Evolutionary conservation across 305 asterid genomes (phyloP), one percentile per base, ranked within the genome.

Genomic region (Rubia occidens): DNA sequence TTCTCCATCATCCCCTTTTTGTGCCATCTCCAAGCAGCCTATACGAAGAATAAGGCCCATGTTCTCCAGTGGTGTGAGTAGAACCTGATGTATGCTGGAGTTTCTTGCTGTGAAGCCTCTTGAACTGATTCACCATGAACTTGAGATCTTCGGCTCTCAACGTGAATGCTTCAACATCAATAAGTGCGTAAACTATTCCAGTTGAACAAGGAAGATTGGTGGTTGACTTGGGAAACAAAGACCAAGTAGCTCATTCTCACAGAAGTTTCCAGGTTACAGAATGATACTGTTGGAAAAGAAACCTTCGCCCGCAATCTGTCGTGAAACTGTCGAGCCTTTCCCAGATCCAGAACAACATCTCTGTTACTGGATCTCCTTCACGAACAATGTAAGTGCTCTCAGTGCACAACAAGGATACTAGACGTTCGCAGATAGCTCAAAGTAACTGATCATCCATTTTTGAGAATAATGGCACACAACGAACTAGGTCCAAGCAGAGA

Each of bases 171-270:
- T 92, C 98, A 6, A 89, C 98, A 73, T 89, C 96, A 11, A 76
- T 84, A 6, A 90, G 91, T 5, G 98, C 86, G 75, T 81, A 81
- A 59, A 92, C 96, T 8, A 96, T 92, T 53, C 96, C 82, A 6
- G 98, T 92, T 0, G 98, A 92, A 66, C 93, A 84, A 37, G 96
- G 98, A 54, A 92, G 72, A 80, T 83, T 92, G 72, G 78, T 51
- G 0, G 95, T 82, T 11, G 96, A 88, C 77, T 89, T 89, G 7
- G 95, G 98, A 70, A 82, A 90, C 79, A 92, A 75, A 67, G 97
- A 97, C 98, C 90, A 2, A 92, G 98, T 37, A 92, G 84, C 75
- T 92, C 98, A 83, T 92, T 96, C 40, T 96, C 96, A 17, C 96
- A 89, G 64, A 92, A 92, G 74, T 92, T 96, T 68, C 98, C 98